Base-by-base conservation (phyloP, 1,284 basidiomycete species). In the Sporisorium scitamineum region DNA sequence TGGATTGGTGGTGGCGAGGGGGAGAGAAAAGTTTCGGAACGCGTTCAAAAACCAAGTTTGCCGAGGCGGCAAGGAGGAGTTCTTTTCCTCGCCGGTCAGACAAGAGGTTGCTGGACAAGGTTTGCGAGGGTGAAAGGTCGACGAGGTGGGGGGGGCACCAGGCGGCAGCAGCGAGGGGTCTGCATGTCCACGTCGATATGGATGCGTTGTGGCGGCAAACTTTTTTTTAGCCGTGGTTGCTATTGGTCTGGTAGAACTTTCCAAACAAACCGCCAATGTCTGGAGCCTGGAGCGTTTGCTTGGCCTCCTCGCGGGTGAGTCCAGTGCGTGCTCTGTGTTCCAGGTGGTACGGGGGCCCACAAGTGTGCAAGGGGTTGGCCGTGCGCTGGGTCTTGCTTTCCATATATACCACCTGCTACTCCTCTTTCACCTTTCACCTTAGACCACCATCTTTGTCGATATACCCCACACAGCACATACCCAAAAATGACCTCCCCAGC, bases 401-500 rank as follows among this genome's bases (percentile, higher is more conserved):
- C n/a, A 48, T 57, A 58, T 61, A 61, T 54, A 37, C 41, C 27
- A 22, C 5, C 9, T n/a, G n/a, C n/a, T n/a, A 5, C 22, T 32
- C 47, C 52, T 14, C 29, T 22, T 34, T 47, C 26, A 4, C 34
- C 44, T 29, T 16, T 10, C 41, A 20, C 13, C 14, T 16, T 31
- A 4, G 26, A n/a, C 14, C 32, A 58, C 60, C 60, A 50, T 14
- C 51, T 27, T 5, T 22, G n/a, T 50, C 18, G 5, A 31, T 32
- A 51, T 26, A 26, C 37, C n/a, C 26, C 27, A 18, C 4, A 20
- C 10, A 5, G 7, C 24, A 29, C 39, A 42, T 42, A 14, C 32
- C n/a, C 13, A 13, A 67, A 11, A 1, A 76, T 76, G 73, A 68
- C 73, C 14, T 76, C 73, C 2, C 73, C 73, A 55, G 69, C 55